Evolutionary conservation across 202 grass and related monocot genomes (phyloP).

Genomic region (Setaria italica): DNA sequence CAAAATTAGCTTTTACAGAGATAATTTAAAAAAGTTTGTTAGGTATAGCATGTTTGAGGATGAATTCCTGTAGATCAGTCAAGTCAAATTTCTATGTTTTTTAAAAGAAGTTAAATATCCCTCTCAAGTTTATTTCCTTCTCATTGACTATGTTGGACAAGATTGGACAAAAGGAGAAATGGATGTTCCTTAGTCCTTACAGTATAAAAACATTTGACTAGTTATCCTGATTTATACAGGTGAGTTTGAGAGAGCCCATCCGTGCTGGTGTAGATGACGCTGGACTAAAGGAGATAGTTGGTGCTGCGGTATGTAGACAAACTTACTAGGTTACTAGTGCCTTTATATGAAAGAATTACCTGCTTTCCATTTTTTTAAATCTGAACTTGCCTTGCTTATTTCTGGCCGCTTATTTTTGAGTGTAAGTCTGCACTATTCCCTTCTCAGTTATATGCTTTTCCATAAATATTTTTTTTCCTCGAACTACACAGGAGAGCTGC

Average conservation of each 20-base stretch:
- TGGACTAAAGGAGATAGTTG: conserved; percentile 86
- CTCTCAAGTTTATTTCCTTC: conserved; percentile 20
- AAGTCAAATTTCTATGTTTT: not conserved
- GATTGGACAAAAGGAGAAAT: conserved; percentile 4
- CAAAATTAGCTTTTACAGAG: not conserved
- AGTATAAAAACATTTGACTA: conserved; percentile 33
- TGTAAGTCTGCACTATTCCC: not conserved
- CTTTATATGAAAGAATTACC: conserved; percentile 14
- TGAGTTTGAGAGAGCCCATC: conserved; percentile 86
- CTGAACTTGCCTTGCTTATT: not conserved
- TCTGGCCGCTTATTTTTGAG: not conserved
- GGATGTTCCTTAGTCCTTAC: not conserved
- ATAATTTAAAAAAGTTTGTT: conserved; percentile 3
- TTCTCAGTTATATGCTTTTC: not conserved
- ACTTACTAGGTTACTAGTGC: conserved; percentile 27
- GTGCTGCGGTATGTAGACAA: conserved; percentile 67
- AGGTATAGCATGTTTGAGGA: not conserved
- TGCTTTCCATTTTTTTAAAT: not conserved
- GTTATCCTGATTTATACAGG: conserved; percentile 45
- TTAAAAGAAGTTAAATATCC: not conserved
- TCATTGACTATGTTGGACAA: not conserved
- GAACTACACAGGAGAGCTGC: no score
- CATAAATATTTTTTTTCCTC: no score
- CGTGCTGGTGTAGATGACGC: conserved; percentile 72
- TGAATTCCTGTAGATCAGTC: not conserved